Evolutionary conservation across 2,329 filamentous ascomycete genomes (phyloP), one percentile per base, ranked within the genome.

Genomic region (Falciphora oryzae): DNA sequence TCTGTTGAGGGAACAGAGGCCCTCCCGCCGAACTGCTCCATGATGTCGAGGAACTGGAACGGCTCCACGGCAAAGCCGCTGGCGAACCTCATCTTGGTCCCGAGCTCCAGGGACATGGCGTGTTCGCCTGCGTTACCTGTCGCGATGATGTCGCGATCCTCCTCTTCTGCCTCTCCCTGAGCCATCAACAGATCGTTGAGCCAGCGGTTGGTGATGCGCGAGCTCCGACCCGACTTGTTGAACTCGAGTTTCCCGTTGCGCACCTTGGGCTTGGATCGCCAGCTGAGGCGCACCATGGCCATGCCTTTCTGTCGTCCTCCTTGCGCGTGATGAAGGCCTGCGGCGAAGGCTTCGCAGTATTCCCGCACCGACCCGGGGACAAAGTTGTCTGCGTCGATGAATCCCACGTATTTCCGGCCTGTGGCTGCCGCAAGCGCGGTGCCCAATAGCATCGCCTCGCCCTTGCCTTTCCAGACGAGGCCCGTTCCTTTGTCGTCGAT

Each of bases 71-170:
- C 73, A 44, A 74, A 75, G 14, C 74, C 73, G 53, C 70, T 67
- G 1, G 73, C 74, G 50, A 73, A 63, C 22, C 70, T 64, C 32
- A 75, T 67, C 67, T 75, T 72, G 13, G 70, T 63, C 2, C 74
- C 77, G n/a, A 79, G 68, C 10, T 71, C 71, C 66, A 78, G 72
- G 16, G 71, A 73, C 71, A 78, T 76, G 65, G 73, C 72, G 62
- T 75, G 73, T 65, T 75, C 73, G 35, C 72, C 74, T 1, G 74
- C 73, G 62, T 75, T 75, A 13, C 72, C 74, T 1, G 74, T 75
- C 4, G 69, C 69, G 59, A 75, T 68, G 22, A 73, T 65, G n/a
- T 69, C 68, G 29, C 35, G 57, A 16, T 63, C 6, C 32, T 29
- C 28, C 25, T 28, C 57, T 16, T 28, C 28, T 5, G 35, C 35